phyloP scores from a whole-genome alignment of 2,329 filamentous ascomycete species.

The Arthroderma sp. region DNA sequence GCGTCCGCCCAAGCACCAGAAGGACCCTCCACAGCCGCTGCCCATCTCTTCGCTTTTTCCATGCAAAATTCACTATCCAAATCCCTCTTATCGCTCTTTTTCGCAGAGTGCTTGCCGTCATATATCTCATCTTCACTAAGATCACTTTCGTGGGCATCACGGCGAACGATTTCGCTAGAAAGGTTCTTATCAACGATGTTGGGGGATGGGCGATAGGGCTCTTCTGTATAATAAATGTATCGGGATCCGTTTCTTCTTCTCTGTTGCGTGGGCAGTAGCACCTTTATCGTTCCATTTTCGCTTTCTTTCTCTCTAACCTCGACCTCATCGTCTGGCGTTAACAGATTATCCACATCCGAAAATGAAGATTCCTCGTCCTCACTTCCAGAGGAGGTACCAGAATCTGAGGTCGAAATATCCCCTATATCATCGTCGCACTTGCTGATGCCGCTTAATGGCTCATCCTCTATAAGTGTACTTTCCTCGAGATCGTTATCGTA shows the following conservation, averaged over 20 bases:
- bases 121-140: constrained; percentile 14
- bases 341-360: neutral
- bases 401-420: neutral
- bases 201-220: constrained; percentile 6
- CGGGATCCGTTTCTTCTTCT: neutral
- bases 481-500: constrained; percentile 7
- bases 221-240: neutral
- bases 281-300: neutral
- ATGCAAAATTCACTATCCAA: constrained; percentile 21
- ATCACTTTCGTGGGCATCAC: constrained; percentile 13
- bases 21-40: constrained; percentile 30
- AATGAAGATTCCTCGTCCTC: neutral
- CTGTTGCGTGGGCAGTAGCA: neutral
- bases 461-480: constrained; percentile 1
- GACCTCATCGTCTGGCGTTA: neutral
- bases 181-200: constrained; percentile 11
- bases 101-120: neutral
- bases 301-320: neutral
- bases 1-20: constrained; percentile 39
- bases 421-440: neutral
- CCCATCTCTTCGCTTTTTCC: constrained; percentile 26
- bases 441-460: neutral
- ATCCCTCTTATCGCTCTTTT: constrained; percentile 17
- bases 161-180: constrained; percentile 7
- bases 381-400: neutral